Base-by-base conservation (phyloP, 2,329 filamentous ascomycete species). In the Xenoacremonium recifei region DNA sequence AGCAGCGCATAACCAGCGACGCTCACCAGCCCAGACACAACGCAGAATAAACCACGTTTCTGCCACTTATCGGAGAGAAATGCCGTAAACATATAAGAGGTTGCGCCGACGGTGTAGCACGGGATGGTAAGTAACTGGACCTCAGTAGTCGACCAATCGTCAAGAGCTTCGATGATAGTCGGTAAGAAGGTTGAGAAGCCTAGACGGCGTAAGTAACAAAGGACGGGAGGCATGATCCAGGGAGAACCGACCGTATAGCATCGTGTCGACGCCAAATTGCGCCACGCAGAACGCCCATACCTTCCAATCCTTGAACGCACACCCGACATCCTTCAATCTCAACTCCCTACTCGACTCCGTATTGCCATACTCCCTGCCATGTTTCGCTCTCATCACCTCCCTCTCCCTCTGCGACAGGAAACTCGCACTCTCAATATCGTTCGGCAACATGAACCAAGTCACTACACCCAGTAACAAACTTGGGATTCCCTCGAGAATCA, bases 81-180 rank as follows among this genome's bases (percentile, higher is more conserved):
- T 0, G 86, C 86, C 3, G 80, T 71, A 7, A 71, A 49, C 60
- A 91, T 77, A 60, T 89, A 91, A 0, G 76, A 78, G 5, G 84
- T 71, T 0, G 86, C 86, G 4, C 87, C 87, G 4, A 89, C 62
- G 5, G 80, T 79, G 60, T 91, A 91, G 63, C 85, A 89, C 0
- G 87, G 87, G 35, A 92, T 85, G 0, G 87, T 91, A 23, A 91
- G 75, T 21, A 87, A 79, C 61, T 91, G 87, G 5, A 88, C 79
- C 56, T 87, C 73, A 0, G 85, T 77, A 0, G 71, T 70, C 0
- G 78, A 73, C 71, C 85, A 88, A 10, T 54, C 45, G 3, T 85
- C 83, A 38, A 91, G 77, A 4, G 76, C 81, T 31, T 79, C 71
- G 61, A 92, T 89, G 50, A 92, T 91, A 4, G 85, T 89, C 0